Base-by-base conservation (phyloP, 495 filamentous ascomycete species). In the Tuber aestivum region DNA sequence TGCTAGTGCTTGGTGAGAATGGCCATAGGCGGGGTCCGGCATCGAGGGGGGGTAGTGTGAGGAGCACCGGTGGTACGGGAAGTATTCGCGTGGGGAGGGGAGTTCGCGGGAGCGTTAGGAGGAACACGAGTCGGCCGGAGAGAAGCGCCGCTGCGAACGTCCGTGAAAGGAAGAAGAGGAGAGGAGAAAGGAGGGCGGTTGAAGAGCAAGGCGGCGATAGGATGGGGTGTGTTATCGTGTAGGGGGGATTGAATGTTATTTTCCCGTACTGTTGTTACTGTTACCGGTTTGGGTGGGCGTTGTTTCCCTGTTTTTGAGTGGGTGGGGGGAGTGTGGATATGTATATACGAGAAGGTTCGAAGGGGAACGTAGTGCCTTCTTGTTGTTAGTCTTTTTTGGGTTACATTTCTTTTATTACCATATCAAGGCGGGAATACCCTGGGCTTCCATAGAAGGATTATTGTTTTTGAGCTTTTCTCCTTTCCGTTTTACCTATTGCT, bases 131-230 rank as follows among this genome's bases (percentile, higher is more conserved):
- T 69, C 38, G 76, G 20, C 68, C 81, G 14, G 77, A 79, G 61
- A 83, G 81, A 40, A 83, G 81, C 12, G 81, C 81, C 41, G 76
- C 76, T 68, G 78, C 74, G 20, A 82, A 83, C 75, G 80, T 83
- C 14, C 72, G 48, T 41, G 81, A 83, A 41, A 77, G 73, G 27
- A 81, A 79, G 72, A 78, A 76, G 71, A 75, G 71, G 44, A 74
- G 80, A 61, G 70, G 69, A 32, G 79, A 82, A 50, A 76, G 48
- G 56, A 41, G 37, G 50, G 72, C 35, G 65, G 74, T 56, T 4
- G 74, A 76, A 41, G 71, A 37, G 41, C 70, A 61, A n/a, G 76
- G 48, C 45, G 71, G 76, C 23, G 75, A 77, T 14, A 37, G 56
- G 50, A 74, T 41, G 71, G 79, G 40, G 74, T 79, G 48, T 82